These are phyloP conservation scores for Paracoccidioides brasiliensis DNA, from an alignment of 2,329 filamentous ascomycete species.

Conservation along the genomic window DNA sequence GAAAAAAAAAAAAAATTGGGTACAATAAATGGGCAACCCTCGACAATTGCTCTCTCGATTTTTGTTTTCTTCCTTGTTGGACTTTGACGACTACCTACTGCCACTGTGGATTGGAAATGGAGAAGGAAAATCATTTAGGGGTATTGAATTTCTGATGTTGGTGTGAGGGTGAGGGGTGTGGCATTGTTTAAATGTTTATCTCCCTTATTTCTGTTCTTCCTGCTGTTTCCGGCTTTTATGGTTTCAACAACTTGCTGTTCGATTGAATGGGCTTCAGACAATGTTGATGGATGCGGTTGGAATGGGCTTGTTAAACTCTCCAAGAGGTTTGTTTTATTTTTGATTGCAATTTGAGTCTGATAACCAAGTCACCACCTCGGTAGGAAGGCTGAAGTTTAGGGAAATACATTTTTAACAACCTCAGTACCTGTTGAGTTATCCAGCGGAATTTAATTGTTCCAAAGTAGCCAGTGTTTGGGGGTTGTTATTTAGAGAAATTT, in stretches of 20 bases:
- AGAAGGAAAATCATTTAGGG: no score
- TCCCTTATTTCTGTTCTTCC: background rate
- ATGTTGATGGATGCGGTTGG: background rate
- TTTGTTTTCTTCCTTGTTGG: background rate
- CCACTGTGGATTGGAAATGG: background rate
- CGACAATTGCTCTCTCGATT: no score
- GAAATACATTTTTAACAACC: no score
- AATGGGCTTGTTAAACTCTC: no score
- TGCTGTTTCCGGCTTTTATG: background rate
- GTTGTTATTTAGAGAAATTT: no score
- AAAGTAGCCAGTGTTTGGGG: no score
- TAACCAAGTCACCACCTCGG: no score
- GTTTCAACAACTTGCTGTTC: background rate
- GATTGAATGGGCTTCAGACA: background rate
- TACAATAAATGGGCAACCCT: background rate
- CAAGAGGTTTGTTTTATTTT: background rate
- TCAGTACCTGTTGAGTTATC: no score
- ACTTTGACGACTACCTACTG: conserved; percentile 1
- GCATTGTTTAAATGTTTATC: background rate
- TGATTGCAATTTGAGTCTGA: background rate
- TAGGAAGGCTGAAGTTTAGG: no score
- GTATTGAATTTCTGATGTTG: no score
- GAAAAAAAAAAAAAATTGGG: background rate
- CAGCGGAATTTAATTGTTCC: no score
- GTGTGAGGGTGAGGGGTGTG: background rate